These are phyloP conservation scores for Huntiella moniliformis DNA, from an alignment of 2,329 filamentous ascomycete genomes.

Conservation along the genomic window DNA sequence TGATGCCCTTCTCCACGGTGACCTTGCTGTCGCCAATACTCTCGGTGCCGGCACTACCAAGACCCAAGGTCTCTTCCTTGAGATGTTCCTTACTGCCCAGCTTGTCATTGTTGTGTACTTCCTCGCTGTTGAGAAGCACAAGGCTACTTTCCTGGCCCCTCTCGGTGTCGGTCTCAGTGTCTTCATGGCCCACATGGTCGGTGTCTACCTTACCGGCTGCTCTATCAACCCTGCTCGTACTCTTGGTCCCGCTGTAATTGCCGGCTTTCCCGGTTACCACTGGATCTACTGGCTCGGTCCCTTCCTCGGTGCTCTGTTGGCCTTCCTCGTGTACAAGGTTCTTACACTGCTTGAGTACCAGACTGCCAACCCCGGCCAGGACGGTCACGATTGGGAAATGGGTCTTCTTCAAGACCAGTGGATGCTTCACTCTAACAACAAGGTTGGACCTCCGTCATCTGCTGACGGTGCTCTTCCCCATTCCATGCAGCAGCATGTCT, in stretches of 20 bases:
- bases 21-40: slow-evolving; percentile 34
- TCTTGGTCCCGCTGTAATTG: slow-evolving; percentile 28
- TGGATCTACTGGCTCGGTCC: slow-evolving; percentile 40
- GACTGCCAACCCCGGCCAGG: slow-evolving; percentile 30
- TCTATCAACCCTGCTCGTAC: slow-evolving; percentile 32
- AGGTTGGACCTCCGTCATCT: slow-evolving; percentile 9
- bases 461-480: slow-evolving; percentile 8
- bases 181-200: slow-evolving; percentile 36
- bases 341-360: slow-evolving; percentile 34
- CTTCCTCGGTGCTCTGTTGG: slow-evolving; percentile 28
- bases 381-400: slow-evolving; percentile 20
- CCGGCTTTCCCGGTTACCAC: slow-evolving; percentile 26
- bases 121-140: slow-evolving; percentile 56
- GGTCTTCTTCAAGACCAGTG: slow-evolving; percentile 8
- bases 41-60: slow-evolving; percentile 32
- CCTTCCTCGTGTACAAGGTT: slow-evolving; percentile 29
- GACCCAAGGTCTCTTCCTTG: slow-evolving; percentile 44
- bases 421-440: slow-evolving; percentile 6
- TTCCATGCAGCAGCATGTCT: slow-evolving; percentile 8
- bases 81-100: slow-evolving; percentile 46
- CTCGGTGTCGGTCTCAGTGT: slow-evolving; percentile 53
- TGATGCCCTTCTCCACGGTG: slow-evolving; percentile 37
- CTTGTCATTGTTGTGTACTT: slow-evolving; percentile 48
- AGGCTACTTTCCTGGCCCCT: slow-evolving; percentile 51
- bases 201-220: slow-evolving; percentile 29